Percentiles rank a stretch among this genome's conserved stretches.
Evolutionary conservation across 306 rosid genomes (phyloP).

Genomic region (Phaseolus lunatus): DNA sequence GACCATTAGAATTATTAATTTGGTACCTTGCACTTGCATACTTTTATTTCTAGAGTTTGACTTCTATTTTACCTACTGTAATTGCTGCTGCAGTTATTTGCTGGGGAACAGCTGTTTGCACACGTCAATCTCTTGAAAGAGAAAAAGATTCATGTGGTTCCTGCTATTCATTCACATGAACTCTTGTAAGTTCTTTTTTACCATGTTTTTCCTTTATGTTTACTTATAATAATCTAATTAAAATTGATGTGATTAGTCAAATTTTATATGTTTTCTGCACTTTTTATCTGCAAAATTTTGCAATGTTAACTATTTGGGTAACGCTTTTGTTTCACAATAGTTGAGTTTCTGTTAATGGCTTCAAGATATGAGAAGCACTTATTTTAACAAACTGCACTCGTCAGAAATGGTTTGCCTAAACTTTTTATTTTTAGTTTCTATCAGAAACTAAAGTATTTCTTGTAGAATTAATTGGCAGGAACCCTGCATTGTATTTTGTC

Average conservation of each 20-base stretch:
- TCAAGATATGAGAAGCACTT: background rate
- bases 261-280: no score
- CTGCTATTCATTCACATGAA: constrained; percentile 66
- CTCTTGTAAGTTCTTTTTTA: constrained; percentile 64
- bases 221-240: background rate
- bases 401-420: constrained; percentile 8
- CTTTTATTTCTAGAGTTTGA: constrained; percentile 32
- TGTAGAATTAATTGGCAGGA: constrained; percentile 80
- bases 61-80: constrained; percentile 26
- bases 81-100: constrained; percentile 70
- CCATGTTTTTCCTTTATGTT: constrained; percentile 8
- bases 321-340: background rate
- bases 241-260: constrained; percentile 9
- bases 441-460: constrained; percentile 44
- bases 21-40: constrained; percentile 35
- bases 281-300: background rate
- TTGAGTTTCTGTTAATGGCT: constrained; percentile 23
- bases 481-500: constrained; percentile 85
- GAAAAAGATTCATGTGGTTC: constrained; percentile 74
- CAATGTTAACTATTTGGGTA: background rate
- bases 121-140: constrained; percentile 66
- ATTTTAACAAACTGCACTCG: background rate
- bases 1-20: constrained; percentile 32
- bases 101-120: constrained; percentile 77
- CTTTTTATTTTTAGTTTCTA: background rate